A percentile compares a stretch with the other conserved stretches of the same genome.
Conservation (phyloP, 768 basidiomycete species). For the Plicaturopsis crispa region DNA sequence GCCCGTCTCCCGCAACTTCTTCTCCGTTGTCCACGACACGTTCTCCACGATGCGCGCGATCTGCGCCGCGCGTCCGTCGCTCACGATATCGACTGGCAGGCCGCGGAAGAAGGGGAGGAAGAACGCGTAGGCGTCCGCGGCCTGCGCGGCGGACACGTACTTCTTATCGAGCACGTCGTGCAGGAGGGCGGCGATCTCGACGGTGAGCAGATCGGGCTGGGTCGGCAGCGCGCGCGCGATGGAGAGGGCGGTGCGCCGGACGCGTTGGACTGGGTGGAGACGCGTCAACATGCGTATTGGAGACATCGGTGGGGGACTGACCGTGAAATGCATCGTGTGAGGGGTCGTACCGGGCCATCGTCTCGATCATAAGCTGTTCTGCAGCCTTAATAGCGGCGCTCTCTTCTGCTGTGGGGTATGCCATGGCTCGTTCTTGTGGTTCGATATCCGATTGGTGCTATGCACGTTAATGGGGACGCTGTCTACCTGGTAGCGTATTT, state of each 20-base stretch:
- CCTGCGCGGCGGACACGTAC: constrained; percentile 53
- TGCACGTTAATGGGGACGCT: too few species aligned
- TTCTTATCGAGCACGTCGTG: constrained; percentile 88
- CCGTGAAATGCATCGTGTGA: constrained; percentile 80
- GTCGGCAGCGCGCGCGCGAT: constrained; percentile 46
- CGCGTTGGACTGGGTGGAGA: constrained; percentile 61
- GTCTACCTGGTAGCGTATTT: too few species aligned
- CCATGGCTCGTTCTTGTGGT: too few species aligned
- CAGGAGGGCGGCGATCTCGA: constrained; percentile 83
- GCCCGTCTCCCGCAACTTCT: constrained; percentile 47
- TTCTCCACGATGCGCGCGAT: constrained; percentile 64
- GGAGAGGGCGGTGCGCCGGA: constrained; percentile 66
- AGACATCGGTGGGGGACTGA: constrained; percentile 23
- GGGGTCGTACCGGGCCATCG: constrained; percentile 73
- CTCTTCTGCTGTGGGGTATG: constrained; percentile 52
- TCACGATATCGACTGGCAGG: constrained; percentile 47
- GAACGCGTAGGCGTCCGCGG: constrained; percentile 55
- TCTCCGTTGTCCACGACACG: constrained; percentile 84
- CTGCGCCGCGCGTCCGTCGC: constrained; percentile 48
- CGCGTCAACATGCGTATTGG: not conserved
- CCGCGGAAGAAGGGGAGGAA: constrained; percentile 60
- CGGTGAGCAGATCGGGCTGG: constrained; percentile 60
- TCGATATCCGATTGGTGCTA: too few species aligned
- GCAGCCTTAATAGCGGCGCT: constrained; percentile 45
- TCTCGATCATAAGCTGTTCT: constrained; percentile 62